Conservation (phyloP, 176 grass and related monocot genomes). For the Zea luxurians region DNA sequence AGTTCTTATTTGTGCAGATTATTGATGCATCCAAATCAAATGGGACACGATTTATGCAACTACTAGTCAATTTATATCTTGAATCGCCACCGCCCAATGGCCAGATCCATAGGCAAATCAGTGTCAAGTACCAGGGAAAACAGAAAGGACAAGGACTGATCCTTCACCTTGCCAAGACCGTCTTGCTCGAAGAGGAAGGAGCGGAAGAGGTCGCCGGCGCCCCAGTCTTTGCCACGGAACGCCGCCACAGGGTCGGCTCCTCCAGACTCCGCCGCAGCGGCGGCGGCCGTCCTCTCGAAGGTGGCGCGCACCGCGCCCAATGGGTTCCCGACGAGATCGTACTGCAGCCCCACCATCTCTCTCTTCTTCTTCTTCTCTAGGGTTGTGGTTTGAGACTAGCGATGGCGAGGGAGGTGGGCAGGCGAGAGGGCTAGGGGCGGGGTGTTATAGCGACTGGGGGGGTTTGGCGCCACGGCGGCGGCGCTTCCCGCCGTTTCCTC, state of each 20-base stretch:
- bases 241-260: conserved; percentile 57
- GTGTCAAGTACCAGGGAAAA: not conserved
- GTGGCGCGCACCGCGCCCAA: conserved; percentile 79
- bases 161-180: conserved; percentile 57
- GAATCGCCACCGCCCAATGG: not conserved
- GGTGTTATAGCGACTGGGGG: conserved; percentile 18
- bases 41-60: not conserved
- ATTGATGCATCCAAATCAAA: not conserved
- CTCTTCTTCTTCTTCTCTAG: not conserved
- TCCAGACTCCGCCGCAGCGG: conserved; percentile 36
- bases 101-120: not conserved
- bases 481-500: conserved; percentile 45
- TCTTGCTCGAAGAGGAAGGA: conserved; percentile 82
- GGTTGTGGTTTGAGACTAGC: not conserved
- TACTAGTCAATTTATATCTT: not conserved
- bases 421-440: not conserved
- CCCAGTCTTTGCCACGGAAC: conserved; percentile 88
- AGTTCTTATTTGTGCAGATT: not conserved
- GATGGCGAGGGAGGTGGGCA: conserved; percentile 22
- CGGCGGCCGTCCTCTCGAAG: conserved; percentile 68
- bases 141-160: not conserved
- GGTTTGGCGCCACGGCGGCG: conserved; percentile 55
- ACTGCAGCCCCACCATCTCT: conserved; percentile 71
- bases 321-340: conserved; percentile 82
- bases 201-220: conserved; percentile 68